phyloP scores from a whole-genome alignment of 2,329 filamentous ascomycete species.

The Pestalotiopsis sp. region DNA sequence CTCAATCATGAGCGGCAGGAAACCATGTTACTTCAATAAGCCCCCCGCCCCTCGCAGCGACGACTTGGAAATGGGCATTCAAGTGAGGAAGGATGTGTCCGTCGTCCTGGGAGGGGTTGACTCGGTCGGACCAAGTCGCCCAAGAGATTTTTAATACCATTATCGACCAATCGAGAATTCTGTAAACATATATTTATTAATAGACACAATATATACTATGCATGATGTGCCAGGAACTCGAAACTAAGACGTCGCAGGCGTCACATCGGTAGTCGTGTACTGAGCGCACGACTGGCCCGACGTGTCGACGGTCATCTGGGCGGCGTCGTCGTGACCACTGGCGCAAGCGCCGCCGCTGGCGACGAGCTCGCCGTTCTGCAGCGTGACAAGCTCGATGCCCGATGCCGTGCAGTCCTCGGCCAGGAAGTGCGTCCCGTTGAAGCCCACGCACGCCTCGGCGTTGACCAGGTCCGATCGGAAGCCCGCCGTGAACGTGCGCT shows the following conservation, averaged over 20 bases:
- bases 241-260: conserved; percentile 16
- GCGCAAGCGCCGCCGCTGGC: conserved; percentile 35
- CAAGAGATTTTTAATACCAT: neutral
- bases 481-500: conserved; percentile 38
- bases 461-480: conserved; percentile 41
- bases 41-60: neutral
- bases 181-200: neutral
- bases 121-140: neutral
- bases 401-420: conserved; percentile 37
- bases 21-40: neutral
- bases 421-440: conserved; percentile 40
- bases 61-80: conserved; percentile 6
- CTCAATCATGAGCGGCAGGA: neutral
- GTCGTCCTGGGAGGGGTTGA: neutral
- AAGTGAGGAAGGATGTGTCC: conserved; percentile 3
- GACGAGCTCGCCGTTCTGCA: conserved; percentile 30
- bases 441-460: conserved; percentile 40
- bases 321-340: conserved; percentile 35
- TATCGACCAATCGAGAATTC: neutral
- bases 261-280: conserved; percentile 33
- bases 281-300: conserved; percentile 31
- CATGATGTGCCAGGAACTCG: neutral
- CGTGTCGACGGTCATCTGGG: conserved; percentile 33
- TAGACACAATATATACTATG: neutral
- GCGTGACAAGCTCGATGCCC: conserved; percentile 27